Evolutionary conservation across 805 yeast genomes (phyloP).

Genomic region (Yamadazyma paraphyllophila): DNA sequence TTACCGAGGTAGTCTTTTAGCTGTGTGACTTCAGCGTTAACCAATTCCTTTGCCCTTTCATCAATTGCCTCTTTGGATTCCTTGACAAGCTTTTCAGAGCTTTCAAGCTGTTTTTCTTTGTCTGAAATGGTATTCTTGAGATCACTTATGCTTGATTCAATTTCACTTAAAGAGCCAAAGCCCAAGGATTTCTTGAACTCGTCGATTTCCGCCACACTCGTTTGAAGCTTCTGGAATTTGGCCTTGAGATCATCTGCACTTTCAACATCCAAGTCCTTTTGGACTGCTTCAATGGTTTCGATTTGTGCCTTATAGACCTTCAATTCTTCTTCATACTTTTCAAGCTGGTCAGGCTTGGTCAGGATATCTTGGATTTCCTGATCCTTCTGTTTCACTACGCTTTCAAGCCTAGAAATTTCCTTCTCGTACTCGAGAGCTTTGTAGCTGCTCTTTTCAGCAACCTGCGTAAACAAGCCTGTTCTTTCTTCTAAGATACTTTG

Average conservation of each 20-base stretch:
- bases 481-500: constrained; percentile 5
- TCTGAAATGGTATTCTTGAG: not conserved
- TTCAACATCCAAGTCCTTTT: not conserved
- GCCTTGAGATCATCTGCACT: not conserved
- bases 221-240: not conserved
- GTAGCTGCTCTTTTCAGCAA: not conserved
- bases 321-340: not conserved
- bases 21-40: not conserved
- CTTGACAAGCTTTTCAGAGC: not conserved
- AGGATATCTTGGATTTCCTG: not conserved
- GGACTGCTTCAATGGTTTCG: not conserved
- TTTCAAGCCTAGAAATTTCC: not conserved
- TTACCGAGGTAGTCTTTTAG: not conserved
- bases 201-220: not conserved
- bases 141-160: not conserved
- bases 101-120: not conserved
- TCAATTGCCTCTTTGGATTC: not conserved
- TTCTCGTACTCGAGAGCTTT: constrained; percentile 3
- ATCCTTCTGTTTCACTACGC: not conserved
- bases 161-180: not conserved
- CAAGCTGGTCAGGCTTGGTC: not conserved
- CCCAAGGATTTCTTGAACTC: not conserved
- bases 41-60: not conserved
- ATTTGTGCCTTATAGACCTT: constrained; percentile 1
- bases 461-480: not conserved